Conservation (phyloP, 2,329 filamentous ascomycete species). For the Neophaeococcomyces aloes region DNA sequence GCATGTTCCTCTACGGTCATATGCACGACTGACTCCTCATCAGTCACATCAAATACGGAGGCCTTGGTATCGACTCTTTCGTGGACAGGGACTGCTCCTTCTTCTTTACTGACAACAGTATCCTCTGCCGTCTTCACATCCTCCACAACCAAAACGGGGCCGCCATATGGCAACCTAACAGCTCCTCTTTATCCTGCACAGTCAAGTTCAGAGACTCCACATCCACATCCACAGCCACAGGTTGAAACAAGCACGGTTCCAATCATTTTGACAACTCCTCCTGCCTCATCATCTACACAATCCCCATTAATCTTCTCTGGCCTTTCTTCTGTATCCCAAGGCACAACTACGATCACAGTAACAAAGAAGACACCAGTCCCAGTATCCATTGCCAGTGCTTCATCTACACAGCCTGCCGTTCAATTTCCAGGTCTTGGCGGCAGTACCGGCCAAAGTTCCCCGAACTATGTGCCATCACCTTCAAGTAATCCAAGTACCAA, state of each 20-base stretch:
- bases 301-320: not conserved
- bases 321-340: not conserved
- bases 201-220: too few species aligned
- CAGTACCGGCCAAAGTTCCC: not conserved
- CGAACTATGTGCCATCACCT: not conserved
- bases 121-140: not conserved
- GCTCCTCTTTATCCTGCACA: not conserved
- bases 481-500: not conserved
- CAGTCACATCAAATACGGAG: not conserved
- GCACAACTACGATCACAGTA: slow-evolving; percentile 19
- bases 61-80: not conserved
- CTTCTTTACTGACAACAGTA: not conserved
- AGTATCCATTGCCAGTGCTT: not conserved
- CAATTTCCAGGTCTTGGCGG: slow-evolving; percentile 1
- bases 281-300: not conserved
- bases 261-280: not conserved
- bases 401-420: not conserved
- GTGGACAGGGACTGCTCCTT: not conserved
- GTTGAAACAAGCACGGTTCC: too few species aligned
- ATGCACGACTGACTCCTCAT: not conserved
- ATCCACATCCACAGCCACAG: too few species aligned
- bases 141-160: not conserved
- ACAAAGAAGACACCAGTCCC: slow-evolving; percentile 23
- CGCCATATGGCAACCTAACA: slow-evolving; percentile 11
- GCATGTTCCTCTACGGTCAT: not conserved